Evolutionary conservation across 2,329 filamentous ascomycete species (phyloP).

Genomic region (Cladophialophora yegresii): DNA sequence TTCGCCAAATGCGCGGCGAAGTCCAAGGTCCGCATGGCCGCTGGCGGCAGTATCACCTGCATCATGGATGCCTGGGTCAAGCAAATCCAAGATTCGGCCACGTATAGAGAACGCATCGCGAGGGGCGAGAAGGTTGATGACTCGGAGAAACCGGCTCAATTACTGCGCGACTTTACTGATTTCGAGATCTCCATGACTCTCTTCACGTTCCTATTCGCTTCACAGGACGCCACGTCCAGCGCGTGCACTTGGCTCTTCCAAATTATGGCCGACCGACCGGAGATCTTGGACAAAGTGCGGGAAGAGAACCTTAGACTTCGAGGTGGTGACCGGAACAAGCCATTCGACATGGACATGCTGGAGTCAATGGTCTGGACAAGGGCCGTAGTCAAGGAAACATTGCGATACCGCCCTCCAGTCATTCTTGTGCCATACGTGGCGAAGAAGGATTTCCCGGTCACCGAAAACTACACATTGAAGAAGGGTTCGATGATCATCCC

Average conservation of each 20-base stretch:
- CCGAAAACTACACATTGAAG: constrained; percentile 81
- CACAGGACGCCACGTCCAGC: constrained; percentile 93
- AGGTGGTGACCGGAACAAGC: constrained; percentile 70
- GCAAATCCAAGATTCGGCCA: constrained; percentile 80
- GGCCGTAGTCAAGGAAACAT: constrained; percentile 84
- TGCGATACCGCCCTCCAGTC: constrained; percentile 93
- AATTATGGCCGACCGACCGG: constrained; percentile 88
- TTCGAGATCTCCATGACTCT: constrained; percentile 90
- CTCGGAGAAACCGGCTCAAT: constrained; percentile 75
- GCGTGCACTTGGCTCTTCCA: constrained; percentile 96
- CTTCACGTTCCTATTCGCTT: constrained; percentile 96
- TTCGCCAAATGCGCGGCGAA: constrained; percentile 91
- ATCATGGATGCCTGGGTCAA: constrained; percentile 96
- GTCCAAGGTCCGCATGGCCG: constrained; percentile 86
- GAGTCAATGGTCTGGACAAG: constrained; percentile 88
- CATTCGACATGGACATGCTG: constrained; percentile 78
- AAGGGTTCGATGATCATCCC: constrained; percentile 96
- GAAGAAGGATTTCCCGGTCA: constrained; percentile 94
- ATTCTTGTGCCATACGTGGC: constrained; percentile 94
- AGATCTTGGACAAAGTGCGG: constrained; percentile 82
- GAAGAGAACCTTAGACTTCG: constrained; percentile 83
- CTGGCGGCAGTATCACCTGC: constrained; percentile 81
- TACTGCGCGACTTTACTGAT: constrained; percentile 85
- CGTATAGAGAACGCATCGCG: constrained; percentile 75
- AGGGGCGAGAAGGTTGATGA: constrained; percentile 68